Base-by-base conservation (phyloP, 2,329 filamentous ascomycete species). In the Aspergillus fischeri region DNA sequence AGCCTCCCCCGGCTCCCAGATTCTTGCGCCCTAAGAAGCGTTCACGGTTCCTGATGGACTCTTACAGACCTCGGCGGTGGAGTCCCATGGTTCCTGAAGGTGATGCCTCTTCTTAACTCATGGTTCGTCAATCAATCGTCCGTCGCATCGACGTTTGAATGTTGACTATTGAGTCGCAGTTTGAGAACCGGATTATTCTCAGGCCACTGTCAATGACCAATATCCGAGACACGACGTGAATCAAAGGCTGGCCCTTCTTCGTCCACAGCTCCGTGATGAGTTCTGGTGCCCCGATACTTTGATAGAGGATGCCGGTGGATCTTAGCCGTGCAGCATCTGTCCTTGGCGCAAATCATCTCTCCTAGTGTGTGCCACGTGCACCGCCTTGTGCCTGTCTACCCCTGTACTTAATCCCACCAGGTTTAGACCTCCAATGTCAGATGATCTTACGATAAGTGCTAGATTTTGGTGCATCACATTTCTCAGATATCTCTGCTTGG, bases 31-130 rank as follows among this genome's bases (percentile, higher is more conserved):
- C 49, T 53, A 57, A 59, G 17, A 56, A 52, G 41, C 10, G 32
- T 28, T n/a, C 48, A 17, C 56, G 56, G 20, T 63, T 60, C 11
- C n/a, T 32, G 8, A 44, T 65, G 3, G 69, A 70, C 53, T 69
- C 65, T 25, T 70, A 71, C 51, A 67, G 69, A 20, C 64, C 65
- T 21, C 52, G 50, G 11, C n/a, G 42, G 20, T 24, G 20, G 42
- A 45, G 42, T 10, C 21, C 21, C 24, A 27, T 25, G 44, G 44
- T 17, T 35, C 44, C 20, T 45, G 42, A 21, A 24, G 20, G 42
- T 24, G 42, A 21, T 45, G 42, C 21, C 24, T 24, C 20, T 14
- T 14, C 11, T 20, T 47, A 27, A 24, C 11, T 14, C 14, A 14
- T 24, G 44, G 44, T 47, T 45, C 14, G 44, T 47, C 44, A 17